phyloP scores from a whole-genome alignment of 1,284 basidiomycete genomes.

The Apiotrichum veenhuisii region DNA sequence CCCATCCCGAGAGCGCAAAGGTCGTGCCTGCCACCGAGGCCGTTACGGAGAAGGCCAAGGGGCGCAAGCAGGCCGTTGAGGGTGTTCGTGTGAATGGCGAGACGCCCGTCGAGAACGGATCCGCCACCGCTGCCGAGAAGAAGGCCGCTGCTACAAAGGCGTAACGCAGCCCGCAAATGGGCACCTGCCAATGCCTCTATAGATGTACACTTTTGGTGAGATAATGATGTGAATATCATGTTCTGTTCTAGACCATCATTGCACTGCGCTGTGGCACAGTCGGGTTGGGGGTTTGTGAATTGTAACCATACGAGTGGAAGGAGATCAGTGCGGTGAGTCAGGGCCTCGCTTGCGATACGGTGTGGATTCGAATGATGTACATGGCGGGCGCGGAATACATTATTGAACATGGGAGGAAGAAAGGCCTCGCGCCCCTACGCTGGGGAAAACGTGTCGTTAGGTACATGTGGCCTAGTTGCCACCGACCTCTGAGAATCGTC shows the following conservation, averaged over 20 bases:
- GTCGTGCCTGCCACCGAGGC: conserved; percentile 45
- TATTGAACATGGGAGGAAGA: background rate
- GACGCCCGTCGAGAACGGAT: background rate
- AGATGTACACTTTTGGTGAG: conserved; percentile 6
- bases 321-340: background rate
- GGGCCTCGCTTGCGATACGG: background rate
- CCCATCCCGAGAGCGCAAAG: conserved; percentile 53
- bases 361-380: background rate
- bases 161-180: background rate
- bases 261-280: background rate
- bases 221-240: conserved; percentile 1
- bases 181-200: background rate
- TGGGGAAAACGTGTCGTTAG: background rate
- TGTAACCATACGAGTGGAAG: background rate
- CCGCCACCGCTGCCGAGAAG: background rate
- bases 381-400: background rate
- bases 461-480: conserved; percentile 12
- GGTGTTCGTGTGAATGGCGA: conserved; percentile 36
- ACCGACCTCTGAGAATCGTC: conserved; percentile 32
- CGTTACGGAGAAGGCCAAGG: conserved; percentile 41
- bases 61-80: conserved; percentile 36
- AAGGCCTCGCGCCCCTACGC: background rate
- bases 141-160: background rate
- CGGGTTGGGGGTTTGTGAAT: background rate
- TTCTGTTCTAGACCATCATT: background rate